Base-by-base conservation (phyloP, 805 yeast genomes). In the Pichia ethanolica region DNA sequence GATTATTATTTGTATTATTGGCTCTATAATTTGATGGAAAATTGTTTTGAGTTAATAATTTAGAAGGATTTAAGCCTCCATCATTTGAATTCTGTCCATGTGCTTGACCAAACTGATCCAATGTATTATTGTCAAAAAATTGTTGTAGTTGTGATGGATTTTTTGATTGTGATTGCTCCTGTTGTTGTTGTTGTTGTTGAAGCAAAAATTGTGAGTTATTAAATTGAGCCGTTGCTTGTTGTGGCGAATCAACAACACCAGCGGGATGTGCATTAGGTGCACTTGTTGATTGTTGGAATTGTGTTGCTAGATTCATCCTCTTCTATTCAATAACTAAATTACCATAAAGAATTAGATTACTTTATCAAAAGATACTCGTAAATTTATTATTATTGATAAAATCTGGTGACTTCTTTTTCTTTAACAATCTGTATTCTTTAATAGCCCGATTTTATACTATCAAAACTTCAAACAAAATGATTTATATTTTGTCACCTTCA, bases 31-130 rank as follows among this genome's bases (percentile, higher is more conserved):
- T 41, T 8, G 44, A 13, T 27, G 40, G 76, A 48, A 69, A 72
- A 38, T 69, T 53, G 5, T 71, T 61, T 52, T 71, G 75, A 5
- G 75, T 69, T 44, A 71, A 47, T 42, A 71, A 53, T 35, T 69
- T 66, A 1, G 72, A 63, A 11, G 71, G 66, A 49, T 62, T 63
- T 49, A 67, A 43, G 20, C 64, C 67, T 35, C 61, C 65, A 28
- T 40, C 45, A 35, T 44, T 28, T 11, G 34, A 39, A 9, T 26
- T 11, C 28, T 39, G 51, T 35, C 12, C 33, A 8, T n/a, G 32
- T 4, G 32, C 32, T 30, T 6, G 9, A 7, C 20, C 20, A 20
- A 36, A 10, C 30, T 51, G 51, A 7, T 42, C 44, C 7, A 48
- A 13, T 4, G 39, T 28, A 33, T 45, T 44, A 13, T 35, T 33